A percentile compares a stretch with the other conserved stretches of the same genome.
These are phyloP conservation scores for Ephemerocybe angulata DNA, from an alignment of 768 basidiomycete species.

Conservation along the genomic window DNA sequence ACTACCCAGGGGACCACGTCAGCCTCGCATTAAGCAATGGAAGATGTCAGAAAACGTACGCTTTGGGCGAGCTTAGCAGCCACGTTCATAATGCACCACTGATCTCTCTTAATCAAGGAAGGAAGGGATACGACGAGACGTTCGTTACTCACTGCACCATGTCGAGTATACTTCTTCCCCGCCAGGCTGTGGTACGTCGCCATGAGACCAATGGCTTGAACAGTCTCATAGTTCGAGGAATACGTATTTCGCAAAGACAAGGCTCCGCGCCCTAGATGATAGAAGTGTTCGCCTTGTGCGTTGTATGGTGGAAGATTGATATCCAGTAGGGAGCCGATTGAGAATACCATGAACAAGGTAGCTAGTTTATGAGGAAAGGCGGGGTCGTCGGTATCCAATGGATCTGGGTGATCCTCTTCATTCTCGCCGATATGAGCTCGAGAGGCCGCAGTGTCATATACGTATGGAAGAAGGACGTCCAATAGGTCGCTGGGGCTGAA, in stretches of 20 bases:
- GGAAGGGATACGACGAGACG: slow-evolving; percentile 22
- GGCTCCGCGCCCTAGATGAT: slow-evolving; percentile 53
- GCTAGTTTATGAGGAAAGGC: slow-evolving; percentile 46
- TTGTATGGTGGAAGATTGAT: slow-evolving; percentile 47
- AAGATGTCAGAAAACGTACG: slow-evolving; percentile 23
- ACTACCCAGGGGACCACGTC: slow-evolving; percentile 28
- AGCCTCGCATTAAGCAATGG: background rate
- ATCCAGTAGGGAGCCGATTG: slow-evolving; percentile 61
- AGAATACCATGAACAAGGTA: slow-evolving; percentile 56
- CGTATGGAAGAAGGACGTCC: slow-evolving; percentile 33
- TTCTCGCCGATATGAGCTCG: slow-evolving; percentile 11
- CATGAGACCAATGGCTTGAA: slow-evolving; percentile 58
- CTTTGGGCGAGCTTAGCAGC: slow-evolving; percentile 59
- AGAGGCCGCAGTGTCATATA: slow-evolving; percentile 31
- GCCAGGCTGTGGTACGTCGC: slow-evolving; percentile 52
- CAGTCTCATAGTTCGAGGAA: slow-evolving; percentile 50
- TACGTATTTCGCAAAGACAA: slow-evolving; percentile 49
- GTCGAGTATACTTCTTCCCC: slow-evolving; percentile 49
- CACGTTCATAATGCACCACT: slow-evolving; percentile 53
- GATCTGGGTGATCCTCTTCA: background rate
- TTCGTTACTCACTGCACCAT: slow-evolving; percentile 33
- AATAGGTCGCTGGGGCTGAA: slow-evolving; percentile 47
- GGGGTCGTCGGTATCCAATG: background rate
- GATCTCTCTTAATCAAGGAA: slow-evolving; percentile 16
- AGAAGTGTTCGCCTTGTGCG: slow-evolving; percentile 57